A percentile compares a stretch with the other conserved stretches of the same genome.
Evolutionary conservation across 805 yeast genomes (phyloP).

Genomic region (Cyberlindnera nakhonratchasimensis): DNA sequence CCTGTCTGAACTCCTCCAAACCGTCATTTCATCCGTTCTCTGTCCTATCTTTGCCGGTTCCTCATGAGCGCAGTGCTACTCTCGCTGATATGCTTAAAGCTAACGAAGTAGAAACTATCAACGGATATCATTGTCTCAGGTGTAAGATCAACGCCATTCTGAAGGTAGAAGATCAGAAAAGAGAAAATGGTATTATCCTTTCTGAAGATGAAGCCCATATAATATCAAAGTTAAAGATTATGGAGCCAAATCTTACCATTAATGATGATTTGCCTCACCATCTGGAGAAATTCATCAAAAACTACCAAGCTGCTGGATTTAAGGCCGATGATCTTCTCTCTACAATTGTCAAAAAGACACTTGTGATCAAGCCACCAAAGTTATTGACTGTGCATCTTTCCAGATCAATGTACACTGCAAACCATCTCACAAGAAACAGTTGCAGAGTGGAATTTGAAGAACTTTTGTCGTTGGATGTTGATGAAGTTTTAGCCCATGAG

Average conservation of each 20-base stretch:
- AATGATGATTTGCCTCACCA: conserved; percentile 63
- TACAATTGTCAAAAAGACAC: conserved; percentile 62
- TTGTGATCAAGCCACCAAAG: conserved; percentile 63
- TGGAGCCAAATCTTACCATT: conserved; percentile 41
- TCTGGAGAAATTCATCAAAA: conserved; percentile 44
- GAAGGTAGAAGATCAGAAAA: conserved; percentile 30
- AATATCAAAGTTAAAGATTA: conserved; percentile 34
- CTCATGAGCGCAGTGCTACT: conserved; percentile 44
- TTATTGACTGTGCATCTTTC: conserved; percentile 80
- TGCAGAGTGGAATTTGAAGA: conserved; percentile 70
- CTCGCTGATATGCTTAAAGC: conserved; percentile 53
- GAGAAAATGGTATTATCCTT: conserved; percentile 10
- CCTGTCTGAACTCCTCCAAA: conserved; percentile 60
- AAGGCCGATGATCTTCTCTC: conserved; percentile 49
- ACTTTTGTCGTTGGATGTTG: conserved; percentile 44
- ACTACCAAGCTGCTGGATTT: conserved; percentile 43
- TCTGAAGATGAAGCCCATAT: conserved; percentile 31
- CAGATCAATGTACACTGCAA: conserved; percentile 72
- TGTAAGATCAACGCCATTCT: conserved; percentile 56
- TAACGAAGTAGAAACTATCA: conserved; percentile 63
- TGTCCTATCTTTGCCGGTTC: conserved; percentile 73
- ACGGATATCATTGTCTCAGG: conserved; percentile 73
- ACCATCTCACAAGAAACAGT: conserved; percentile 65
- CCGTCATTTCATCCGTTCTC: conserved; percentile 58
- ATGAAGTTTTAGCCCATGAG: conserved; percentile 32